Percentiles rank a stretch among this genome's conserved stretches.
These are phyloP conservation scores for Fusarium odoratissimum DNA, from an alignment of 2,329 filamentous ascomycete species.

Conservation along the genomic window DNA sequence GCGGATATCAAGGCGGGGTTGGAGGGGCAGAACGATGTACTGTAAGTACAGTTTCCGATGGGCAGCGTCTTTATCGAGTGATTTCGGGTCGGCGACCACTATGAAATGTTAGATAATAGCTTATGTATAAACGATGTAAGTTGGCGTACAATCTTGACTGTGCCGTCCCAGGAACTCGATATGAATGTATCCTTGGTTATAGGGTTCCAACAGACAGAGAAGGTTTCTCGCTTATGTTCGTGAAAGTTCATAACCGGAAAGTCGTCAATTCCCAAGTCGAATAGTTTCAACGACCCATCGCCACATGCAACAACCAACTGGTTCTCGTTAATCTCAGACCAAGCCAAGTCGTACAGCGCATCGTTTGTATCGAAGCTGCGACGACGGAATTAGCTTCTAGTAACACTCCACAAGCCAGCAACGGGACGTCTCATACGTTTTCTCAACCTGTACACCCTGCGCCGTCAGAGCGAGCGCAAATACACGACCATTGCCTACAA, in stretches of 20 bases:
- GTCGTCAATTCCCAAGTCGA: constrained; percentile 82
- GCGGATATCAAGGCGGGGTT: constrained; percentile 87
- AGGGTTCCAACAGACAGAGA: constrained; percentile 92
- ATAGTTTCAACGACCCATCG: constrained; percentile 94
- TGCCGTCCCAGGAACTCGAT: constrained; percentile 95
- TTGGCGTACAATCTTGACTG: constrained; percentile 78
- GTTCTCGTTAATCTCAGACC: constrained; percentile 97
- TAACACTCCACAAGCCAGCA: neutral
- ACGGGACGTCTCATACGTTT: constrained; percentile 68
- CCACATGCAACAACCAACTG: constrained; percentile 90
- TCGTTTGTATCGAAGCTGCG: constrained; percentile 94
- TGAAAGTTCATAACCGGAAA: constrained; percentile 94
- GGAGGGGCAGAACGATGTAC: constrained; percentile 88
- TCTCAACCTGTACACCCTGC: constrained; percentile 85
- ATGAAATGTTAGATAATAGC: constrained; percentile 5
- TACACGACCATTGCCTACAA: constrained; percentile 93
- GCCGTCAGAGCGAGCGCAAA: constrained; percentile 87
- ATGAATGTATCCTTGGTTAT: constrained; percentile 91
- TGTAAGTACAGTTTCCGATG: constrained; percentile 94
- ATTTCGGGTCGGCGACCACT: constrained; percentile 85
- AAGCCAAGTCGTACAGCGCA: constrained; percentile 92
- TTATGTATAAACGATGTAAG: neutral
- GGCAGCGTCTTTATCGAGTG: constrained; percentile 86
- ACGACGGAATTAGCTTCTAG: neutral
- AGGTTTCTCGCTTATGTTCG: constrained; percentile 93